Evolutionary conservation across 2,329 filamentous ascomycete genomes (phyloP).

Genomic region (Penicillium sp.): DNA sequence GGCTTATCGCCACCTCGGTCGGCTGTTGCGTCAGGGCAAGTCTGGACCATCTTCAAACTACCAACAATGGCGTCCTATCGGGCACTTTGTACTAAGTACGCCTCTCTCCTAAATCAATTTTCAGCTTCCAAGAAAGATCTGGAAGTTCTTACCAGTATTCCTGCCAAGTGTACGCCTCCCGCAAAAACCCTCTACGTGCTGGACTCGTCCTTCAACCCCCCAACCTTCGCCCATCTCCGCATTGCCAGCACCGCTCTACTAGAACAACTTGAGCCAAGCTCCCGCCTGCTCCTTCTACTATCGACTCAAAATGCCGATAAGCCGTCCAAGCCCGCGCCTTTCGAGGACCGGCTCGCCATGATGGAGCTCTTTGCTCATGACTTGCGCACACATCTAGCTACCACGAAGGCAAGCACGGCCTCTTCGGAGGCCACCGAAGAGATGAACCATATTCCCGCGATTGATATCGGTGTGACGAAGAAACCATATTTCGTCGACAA

Average conservation of each 20-base stretch:
- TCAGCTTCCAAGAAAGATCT: conserved; percentile 38
- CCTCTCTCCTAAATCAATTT: conserved; percentile 44
- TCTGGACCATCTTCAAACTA: neutral
- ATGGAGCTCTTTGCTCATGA: conserved; percentile 49
- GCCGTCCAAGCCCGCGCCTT: conserved; percentile 49
- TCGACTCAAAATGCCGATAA: conserved; percentile 67
- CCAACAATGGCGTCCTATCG: conserved; percentile 25
- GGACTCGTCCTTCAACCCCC: conserved; percentile 67
- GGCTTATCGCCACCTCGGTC: neutral
- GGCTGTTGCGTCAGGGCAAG: neutral
- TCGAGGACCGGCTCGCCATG: conserved; percentile 51
- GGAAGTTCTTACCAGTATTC: conserved; percentile 22
- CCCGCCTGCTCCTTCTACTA: conserved; percentile 57
- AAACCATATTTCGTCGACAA: conserved; percentile 51
- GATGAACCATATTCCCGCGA: conserved; percentile 25
- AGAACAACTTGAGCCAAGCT: conserved; percentile 27
- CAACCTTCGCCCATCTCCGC: conserved; percentile 57
- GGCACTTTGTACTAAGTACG: conserved; percentile 39
- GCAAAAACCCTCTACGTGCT: conserved; percentile 57
- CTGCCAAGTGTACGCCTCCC: conserved; percentile 12
- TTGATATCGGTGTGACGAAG: conserved; percentile 51
- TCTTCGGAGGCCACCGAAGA: conserved; percentile 1
- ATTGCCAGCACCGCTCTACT: conserved; percentile 56
- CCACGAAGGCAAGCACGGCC: neutral
- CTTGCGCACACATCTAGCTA: conserved; percentile 32